phyloP scores from a whole-genome alignment of 148 eudicot species.

The Rheum nobile region DNA sequence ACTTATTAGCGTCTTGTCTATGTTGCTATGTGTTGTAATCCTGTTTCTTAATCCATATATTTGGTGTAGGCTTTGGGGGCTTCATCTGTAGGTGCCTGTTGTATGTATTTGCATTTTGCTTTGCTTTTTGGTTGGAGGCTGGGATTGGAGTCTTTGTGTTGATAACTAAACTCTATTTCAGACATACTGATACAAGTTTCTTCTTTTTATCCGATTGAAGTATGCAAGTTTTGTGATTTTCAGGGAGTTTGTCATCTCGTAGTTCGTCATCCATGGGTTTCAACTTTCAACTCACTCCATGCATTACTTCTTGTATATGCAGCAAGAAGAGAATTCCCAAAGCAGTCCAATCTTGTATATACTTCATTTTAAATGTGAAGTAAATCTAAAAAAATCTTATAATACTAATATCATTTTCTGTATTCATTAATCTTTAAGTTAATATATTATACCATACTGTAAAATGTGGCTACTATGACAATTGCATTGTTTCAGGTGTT shows the following conservation, averaged over 20 bases:
- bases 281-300: no score
- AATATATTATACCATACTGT: no score
- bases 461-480: conserved; percentile 6
- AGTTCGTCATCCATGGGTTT: no score
- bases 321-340: no score
- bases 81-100: conserved; percentile 3
- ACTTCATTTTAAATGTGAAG: no score
- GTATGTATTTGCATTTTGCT: conserved; percentile 1
- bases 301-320: no score
- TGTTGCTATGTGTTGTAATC: not conserved
- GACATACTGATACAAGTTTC: not conserved
- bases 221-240: not conserved
- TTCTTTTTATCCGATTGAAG: not conserved
- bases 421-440: no score
- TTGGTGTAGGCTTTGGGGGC: conserved; percentile 1
- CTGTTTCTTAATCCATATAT: not conserved
- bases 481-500: conserved; percentile 11
- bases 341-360: no score
- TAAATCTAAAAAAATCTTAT: no score
- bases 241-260: no score
- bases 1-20: not conserved
- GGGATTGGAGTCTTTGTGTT: not conserved
- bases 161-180: not conserved
- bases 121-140: not conserved
- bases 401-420: no score